Percentiles rank a stretch among this genome's conserved stretches.
phyloP scores from a whole-genome alignment of 2,329 filamentous ascomycete genomes.

The Pseudogymnoascus sp. region DNA sequence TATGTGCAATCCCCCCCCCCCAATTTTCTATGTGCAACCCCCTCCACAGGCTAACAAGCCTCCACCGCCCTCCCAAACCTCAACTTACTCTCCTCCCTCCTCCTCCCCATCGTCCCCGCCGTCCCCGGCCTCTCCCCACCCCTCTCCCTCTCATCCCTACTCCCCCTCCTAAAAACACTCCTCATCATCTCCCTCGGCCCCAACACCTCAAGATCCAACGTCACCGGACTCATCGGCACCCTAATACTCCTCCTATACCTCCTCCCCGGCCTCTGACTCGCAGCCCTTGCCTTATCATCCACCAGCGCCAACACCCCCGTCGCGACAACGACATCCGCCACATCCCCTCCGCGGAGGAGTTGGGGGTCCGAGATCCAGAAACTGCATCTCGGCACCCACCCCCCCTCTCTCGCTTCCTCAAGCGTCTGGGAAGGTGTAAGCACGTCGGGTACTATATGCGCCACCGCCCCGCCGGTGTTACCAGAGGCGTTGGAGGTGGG shows the following conservation, averaged over 20 bases:
- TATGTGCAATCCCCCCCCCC: background rate
- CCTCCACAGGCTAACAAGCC: background rate
- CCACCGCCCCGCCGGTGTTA: slow-evolving; percentile 43
- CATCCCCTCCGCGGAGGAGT: slow-evolving; percentile 49
- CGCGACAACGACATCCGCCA: slow-evolving; percentile 76
- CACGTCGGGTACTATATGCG: slow-evolving; percentile 77
- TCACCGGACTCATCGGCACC: slow-evolving; percentile 43
- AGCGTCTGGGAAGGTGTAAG: slow-evolving; percentile 61
- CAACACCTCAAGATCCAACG: slow-evolving; percentile 50
- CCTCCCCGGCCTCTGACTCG: background rate
- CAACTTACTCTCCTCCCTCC: background rate
- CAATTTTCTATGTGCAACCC: background rate
- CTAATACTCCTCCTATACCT: slow-evolving; percentile 16
- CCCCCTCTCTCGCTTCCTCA: slow-evolving; percentile 69
- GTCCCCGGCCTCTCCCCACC: background rate
- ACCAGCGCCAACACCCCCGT: slow-evolving; percentile 85
- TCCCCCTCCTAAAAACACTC: slow-evolving; percentile 51
- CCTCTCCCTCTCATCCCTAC: background rate
- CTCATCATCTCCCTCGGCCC: slow-evolving; percentile 54
- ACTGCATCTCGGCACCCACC: slow-evolving; percentile 84
- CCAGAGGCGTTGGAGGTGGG: slow-evolving; percentile 48
- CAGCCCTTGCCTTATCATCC: slow-evolving; percentile 74
- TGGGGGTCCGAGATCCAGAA: slow-evolving; percentile 79
- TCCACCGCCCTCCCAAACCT: background rate
- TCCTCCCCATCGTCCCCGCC: background rate